These are phyloP conservation scores for Rhizopus stolonifer DNA, from an alignment of 371 early-diverging fungal genomes.

Conservation along the genomic window DNA sequence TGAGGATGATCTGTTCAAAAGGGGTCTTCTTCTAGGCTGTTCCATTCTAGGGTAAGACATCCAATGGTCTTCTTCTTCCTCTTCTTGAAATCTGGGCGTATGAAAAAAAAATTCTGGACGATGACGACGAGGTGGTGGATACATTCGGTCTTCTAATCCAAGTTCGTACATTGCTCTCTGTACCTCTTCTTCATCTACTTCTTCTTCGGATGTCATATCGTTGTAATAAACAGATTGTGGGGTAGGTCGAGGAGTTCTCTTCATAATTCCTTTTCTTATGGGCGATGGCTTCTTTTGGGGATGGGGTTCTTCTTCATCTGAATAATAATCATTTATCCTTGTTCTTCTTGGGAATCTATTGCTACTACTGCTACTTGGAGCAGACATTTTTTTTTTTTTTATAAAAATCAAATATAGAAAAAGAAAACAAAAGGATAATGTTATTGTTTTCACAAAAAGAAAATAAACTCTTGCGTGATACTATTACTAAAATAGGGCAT, in stretches of 20 bases:
- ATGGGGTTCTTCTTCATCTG: slow-evolving; percentile 12
- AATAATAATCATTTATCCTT: slow-evolving; percentile 16
- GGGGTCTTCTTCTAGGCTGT: too few relatives aligned
- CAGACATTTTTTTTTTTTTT: too few relatives aligned
- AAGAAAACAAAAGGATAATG: not conserved
- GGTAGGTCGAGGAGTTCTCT: not conserved
- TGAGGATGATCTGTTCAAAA: not conserved
- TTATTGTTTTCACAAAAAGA: slow-evolving; percentile 8
- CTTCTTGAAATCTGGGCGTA: not conserved
- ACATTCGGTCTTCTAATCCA: not conserved
- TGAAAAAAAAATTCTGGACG: not conserved
- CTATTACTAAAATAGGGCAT: not conserved
- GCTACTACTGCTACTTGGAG: slow-evolving; percentile 2
- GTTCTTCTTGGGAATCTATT: slow-evolving; percentile 4
- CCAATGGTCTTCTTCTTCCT: not conserved
- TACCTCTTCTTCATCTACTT: slow-evolving; percentile 12
- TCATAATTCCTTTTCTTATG: not conserved
- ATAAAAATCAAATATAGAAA: not conserved
- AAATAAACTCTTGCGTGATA: not conserved
- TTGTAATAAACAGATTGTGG: not conserved
- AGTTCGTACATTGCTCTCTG: slow-evolving; percentile 10
- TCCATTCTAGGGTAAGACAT: too few relatives aligned
- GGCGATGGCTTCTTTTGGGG: not conserved
- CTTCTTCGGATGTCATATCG: not conserved
- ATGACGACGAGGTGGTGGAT: not conserved